Conservation (phyloP, 139 green algal species). For the Edaphochlamys debaryana region DNA sequence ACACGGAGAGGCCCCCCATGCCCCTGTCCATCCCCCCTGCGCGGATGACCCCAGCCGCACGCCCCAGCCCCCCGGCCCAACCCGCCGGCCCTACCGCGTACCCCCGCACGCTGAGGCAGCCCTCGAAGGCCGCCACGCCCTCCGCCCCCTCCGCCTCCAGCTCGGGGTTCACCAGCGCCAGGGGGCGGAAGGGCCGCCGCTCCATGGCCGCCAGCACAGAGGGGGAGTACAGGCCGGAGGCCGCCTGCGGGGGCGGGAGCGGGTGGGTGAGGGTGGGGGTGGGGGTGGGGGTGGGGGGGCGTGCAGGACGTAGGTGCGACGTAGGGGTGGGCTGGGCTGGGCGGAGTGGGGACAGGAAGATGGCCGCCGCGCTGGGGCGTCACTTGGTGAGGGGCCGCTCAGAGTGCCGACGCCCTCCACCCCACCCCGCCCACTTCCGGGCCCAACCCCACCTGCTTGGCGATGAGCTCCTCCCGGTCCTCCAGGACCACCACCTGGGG, state of each 20-base stretch:
- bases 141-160: not conserved
- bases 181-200: constrained; percentile 5
- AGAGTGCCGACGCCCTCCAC: too few relatives aligned
- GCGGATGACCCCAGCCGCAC: not conserved
- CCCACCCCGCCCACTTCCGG: too few relatives aligned
- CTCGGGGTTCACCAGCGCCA: constrained; percentile 22
- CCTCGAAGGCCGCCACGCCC: constrained; percentile 23
- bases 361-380: too few relatives aligned
- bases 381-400: too few relatives aligned
- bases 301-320: too few relatives aligned
- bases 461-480: constrained; percentile 22
- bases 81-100: not conserved
- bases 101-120: constrained; percentile 34
- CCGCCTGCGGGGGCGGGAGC: too few relatives aligned
- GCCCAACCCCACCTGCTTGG: constrained; percentile 2
- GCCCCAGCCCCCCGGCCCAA: not conserved
- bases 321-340: too few relatives aligned
- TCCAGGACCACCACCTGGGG: constrained; percentile 26
- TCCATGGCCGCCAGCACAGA: constrained; percentile 12
- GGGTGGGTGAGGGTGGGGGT: too few relatives aligned
- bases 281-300: too few relatives aligned
- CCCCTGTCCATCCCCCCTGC: not conserved
- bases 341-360: too few relatives aligned
- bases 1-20: too few relatives aligned
- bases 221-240: not conserved